Base-by-base conservation (phyloP, 2,329 filamentous ascomycete genomes). In the Zelopaecilomyces penicillatus region DNA sequence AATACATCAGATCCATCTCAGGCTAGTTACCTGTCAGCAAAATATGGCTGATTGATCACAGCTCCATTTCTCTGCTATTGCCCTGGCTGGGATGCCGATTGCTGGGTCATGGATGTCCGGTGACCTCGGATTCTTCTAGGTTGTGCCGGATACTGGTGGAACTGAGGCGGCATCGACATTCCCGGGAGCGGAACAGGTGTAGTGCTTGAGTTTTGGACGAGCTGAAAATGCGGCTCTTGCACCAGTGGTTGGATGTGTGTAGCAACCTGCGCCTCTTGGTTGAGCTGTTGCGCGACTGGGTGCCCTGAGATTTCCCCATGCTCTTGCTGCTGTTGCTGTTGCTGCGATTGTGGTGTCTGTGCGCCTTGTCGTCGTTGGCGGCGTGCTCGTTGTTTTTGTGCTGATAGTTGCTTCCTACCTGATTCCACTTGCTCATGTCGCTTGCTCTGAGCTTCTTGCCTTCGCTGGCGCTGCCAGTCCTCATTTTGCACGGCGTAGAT, bases 401-500 rank as follows among this genome's bases (percentile, higher is more conserved):
- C 44, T 1, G 54, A 54, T 5, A 54, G 50, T 26, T 57, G 53
- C 29, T 53, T 54, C 37, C 61, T 59, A 5, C 43, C 52, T 10
- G 65, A 57, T 19, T 68, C 67, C 4, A 67, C 60, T 39, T 68
- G 59, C 11, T 55, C 57, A 45, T 68, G 64, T 4, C 66, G 58
- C 46, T 58, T 62, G 35, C 67, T 60, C 41, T 65, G 63, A 4
- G 60, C 59, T 6, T 67, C 65, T 40, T 64, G 61, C 12, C 67
- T 58, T 42, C 58, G 56, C 41, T 66, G 63, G 8, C 67, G 60
- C 49, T 70, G 67, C 40, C 64, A 48, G 35, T 69, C 67, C 48
- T 70, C 67, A 47, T 69, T 70, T 39, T 70, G 66, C 2, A 70
- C 59, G 8, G 67, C 67, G 42, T 69, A 70, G 9, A 70, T 67